Base-by-base conservation (phyloP, 2,329 filamentous ascomycete genomes). In the Myriosclerotinia curreyana region DNA sequence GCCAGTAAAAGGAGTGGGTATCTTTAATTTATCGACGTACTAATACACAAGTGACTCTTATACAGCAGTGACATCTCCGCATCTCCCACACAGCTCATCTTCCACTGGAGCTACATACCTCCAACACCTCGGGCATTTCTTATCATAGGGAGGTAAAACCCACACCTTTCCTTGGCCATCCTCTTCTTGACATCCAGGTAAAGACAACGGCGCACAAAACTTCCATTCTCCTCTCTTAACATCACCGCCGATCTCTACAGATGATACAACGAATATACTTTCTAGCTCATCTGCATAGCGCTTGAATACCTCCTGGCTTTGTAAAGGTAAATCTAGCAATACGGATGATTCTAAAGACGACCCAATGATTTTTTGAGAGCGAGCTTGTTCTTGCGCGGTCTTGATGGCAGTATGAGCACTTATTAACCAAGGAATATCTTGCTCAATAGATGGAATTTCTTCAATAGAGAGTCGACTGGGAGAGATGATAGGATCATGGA, bases 101-200 rank as follows among this genome's bases (percentile, higher is more conserved):
- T 88, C 82, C 55, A 77, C 77, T n/a, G 83, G 79, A n/a, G 89
- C 87, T 31, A 89, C 82, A 75, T 91, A 96, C 67, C 89, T 85
- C 95, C 95, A 99, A 77, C 95, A 99, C 59, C 95, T 82, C 0
- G 85, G 82, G 75, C 95, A 99, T 76, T 98, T 99, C 54, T 81
- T 77, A 15, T 78, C 76, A 17, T 75, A 75, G 0, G 86, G 81
- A 12, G 81, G 77, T 55, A 76, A 50, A 6, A 79, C 66, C 66
- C 68, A 69, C 48, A 69, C 69, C 14, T 40, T 67, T 17, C 63
- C 68, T 31, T 65, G 66, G 8, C 67, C 70, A 17, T 36, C 15
- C 42, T 8, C n/a, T 6, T 12, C n/a, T 36, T 36, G 14, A 14
- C 7, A 25, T 49, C 67, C 70, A 28, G 65, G 68, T 28, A 65